These are phyloP conservation scores for Colletotrichum tamarilloi DNA, from an alignment of 2,329 filamentous ascomycete species.

Conservation along the genomic window DNA sequence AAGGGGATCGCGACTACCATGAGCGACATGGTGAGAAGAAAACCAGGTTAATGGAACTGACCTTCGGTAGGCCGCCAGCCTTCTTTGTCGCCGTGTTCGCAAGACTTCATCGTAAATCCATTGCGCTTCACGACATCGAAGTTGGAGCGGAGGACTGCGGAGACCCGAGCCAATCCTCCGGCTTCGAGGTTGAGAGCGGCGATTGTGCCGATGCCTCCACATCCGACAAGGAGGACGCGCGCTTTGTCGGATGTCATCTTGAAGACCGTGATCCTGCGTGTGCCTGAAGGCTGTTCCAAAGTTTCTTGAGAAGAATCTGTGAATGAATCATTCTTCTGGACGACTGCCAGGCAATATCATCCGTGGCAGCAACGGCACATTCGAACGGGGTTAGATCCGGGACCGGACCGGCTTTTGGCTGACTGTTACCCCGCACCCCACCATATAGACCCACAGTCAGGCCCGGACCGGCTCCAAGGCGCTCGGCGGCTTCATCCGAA, in stretches of 20 bases:
- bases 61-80: slow-evolving; percentile 59
- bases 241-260: slow-evolving; percentile 40
- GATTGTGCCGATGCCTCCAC: slow-evolving; percentile 67
- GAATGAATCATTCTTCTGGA: too few species aligned
- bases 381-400: neutral
- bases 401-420: slow-evolving; percentile 1
- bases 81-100: slow-evolving; percentile 63
- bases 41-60: slow-evolving; percentile 35
- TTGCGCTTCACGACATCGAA: slow-evolving; percentile 56
- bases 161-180: slow-evolving; percentile 62
- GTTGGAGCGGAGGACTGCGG: slow-evolving; percentile 67
- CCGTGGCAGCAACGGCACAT: neutral
- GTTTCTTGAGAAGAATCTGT: too few species aligned
- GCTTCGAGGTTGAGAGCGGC: slow-evolving; percentile 64
- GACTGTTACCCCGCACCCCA: neutral
- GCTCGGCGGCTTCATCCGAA: neutral
- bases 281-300: too few species aligned
- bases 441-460: neutral
- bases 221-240: slow-evolving; percentile 63
- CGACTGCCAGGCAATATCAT: neutral
- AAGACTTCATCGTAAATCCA: slow-evolving; percentile 66
- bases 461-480: neutral
- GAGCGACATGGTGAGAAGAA: neutral
- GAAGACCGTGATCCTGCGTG: neutral
- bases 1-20: neutral